Evolutionary conservation across 148 eudicot genomes (phyloP).

Genomic region (Polygonum aviculare): DNA sequence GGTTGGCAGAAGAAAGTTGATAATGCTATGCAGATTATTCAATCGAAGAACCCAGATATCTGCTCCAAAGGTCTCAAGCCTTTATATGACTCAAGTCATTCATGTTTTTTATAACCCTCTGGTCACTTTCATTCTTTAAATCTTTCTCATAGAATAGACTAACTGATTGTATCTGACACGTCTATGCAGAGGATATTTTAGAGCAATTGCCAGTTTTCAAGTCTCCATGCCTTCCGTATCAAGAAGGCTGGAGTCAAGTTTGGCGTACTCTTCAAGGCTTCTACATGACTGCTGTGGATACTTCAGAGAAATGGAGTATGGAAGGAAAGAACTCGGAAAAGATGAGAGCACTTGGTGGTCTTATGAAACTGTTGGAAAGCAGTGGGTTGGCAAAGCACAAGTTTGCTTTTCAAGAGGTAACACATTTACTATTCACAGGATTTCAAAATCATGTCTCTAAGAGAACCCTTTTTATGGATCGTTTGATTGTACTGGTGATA

Average conservation of each 20-base stretch:
- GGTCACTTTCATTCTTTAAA: not conserved
- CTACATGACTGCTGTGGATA: slow-evolving; percentile 47
- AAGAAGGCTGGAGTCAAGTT: slow-evolving; percentile 41
- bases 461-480: not conserved
- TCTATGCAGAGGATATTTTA: slow-evolving; percentile 12
- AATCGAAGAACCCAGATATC: slow-evolving; percentile 14
- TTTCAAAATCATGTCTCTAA: not conserved
- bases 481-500: not conserved
- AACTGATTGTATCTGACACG: not conserved
- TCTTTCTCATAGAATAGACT: not conserved
- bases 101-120: not conserved
- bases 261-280: slow-evolving; percentile 45
- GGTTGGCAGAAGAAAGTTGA: slow-evolving; percentile 45
- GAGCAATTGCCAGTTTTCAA: slow-evolving; percentile 25
- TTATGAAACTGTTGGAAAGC: slow-evolving; percentile 56
- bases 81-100: not conserved
- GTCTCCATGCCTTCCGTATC: slow-evolving; percentile 26
- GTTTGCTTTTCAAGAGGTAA: slow-evolving; percentile 21
- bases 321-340: slow-evolving; percentile 58
- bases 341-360: slow-evolving; percentile 59
- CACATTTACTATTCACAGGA: not conserved
- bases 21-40: slow-evolving; percentile 25
- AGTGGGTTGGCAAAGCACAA: slow-evolving; percentile 76
- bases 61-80: slow-evolving; percentile 16
- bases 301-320: slow-evolving; percentile 64